Conservation (phyloP, 2,329 filamentous ascomycete genomes). For the Emydomyces testavorans region DNA sequence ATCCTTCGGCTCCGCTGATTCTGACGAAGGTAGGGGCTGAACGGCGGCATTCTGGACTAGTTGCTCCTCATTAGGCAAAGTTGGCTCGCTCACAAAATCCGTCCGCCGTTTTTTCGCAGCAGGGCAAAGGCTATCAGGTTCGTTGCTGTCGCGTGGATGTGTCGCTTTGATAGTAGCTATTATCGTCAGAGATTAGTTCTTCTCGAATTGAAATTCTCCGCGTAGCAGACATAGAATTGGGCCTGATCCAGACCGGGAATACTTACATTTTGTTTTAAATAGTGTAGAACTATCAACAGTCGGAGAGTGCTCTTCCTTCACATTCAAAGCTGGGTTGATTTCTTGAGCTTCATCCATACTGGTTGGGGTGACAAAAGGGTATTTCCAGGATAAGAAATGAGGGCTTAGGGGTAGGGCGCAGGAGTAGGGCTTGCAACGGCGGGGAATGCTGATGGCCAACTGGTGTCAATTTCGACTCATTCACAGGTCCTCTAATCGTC, state of each 20-base stretch:
- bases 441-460: slow-evolving; percentile 10
- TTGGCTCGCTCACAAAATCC: slow-evolving; percentile 21
- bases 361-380: slow-evolving; percentile 13
- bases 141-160: slow-evolving; percentile 25
- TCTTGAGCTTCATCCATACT: slow-evolving; percentile 1
- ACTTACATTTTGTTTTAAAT: not conserved
- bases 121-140: slow-evolving; percentile 24
- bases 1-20: slow-evolving; percentile 15
- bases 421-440: slow-evolving; percentile 34
- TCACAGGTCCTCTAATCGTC: too few relatives aligned
- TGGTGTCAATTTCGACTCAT: not conserved
- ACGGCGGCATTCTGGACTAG: slow-evolving; percentile 1
- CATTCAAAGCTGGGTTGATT: not conserved
- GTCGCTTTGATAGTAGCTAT: slow-evolving; percentile 21
- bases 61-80: not conserved
- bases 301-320: not conserved
- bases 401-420: slow-evolving; percentile 40
- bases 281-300: not conserved
- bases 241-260: not conserved
- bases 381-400: slow-evolving; percentile 39
- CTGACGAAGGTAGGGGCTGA: not conserved
- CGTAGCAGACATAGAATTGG: not conserved
- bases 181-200: not conserved
- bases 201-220: not conserved
- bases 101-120: slow-evolving; percentile 34